Conservation (phyloP, 2,329 filamentous ascomycete species). For the Talaromyces sp. region DNA sequence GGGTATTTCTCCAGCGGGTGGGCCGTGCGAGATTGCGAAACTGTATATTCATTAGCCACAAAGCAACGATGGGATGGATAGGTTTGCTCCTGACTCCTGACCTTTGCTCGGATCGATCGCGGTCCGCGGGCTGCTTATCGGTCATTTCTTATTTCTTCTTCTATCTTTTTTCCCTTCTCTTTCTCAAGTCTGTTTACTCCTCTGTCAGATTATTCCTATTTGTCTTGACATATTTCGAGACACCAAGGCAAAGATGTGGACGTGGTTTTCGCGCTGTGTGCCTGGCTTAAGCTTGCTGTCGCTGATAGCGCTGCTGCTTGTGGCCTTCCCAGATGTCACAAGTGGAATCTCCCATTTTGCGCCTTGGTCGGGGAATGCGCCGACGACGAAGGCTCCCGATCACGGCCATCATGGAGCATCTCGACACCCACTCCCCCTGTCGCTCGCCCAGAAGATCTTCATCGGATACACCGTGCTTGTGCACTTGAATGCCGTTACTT, state of each 20-base stretch:
- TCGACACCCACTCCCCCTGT: constrained; percentile 18
- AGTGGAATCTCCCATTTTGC: constrained; percentile 13
- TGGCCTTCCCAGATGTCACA: constrained; percentile 24
- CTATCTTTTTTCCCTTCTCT: neutral
- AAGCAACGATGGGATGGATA: neutral
- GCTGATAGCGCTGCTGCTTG: constrained; percentile 22
- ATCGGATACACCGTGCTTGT: constrained; percentile 64
- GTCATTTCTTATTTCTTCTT: neutral
- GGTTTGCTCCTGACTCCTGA: neutral
- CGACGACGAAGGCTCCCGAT: constrained; percentile 7
- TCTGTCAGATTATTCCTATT: neutral
- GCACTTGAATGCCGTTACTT: constrained; percentile 61
- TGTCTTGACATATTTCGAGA: neutral
- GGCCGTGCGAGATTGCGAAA: neutral
- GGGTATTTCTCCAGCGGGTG: neutral
- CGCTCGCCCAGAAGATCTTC: constrained; percentile 43
- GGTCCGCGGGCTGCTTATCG: neutral
- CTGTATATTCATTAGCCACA: neutral
- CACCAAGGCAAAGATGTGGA: constrained; percentile 22
- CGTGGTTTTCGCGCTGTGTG: constrained; percentile 30
- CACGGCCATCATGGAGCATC: neutral
- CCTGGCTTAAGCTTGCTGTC: constrained; percentile 31
- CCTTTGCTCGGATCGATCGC: neutral
- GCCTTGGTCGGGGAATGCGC: constrained; percentile 21
- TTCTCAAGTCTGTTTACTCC: neutral